Evolutionary conservation across 2,329 filamentous ascomycete species (phyloP).

Genomic region (Aspergillus luchuensis): DNA sequence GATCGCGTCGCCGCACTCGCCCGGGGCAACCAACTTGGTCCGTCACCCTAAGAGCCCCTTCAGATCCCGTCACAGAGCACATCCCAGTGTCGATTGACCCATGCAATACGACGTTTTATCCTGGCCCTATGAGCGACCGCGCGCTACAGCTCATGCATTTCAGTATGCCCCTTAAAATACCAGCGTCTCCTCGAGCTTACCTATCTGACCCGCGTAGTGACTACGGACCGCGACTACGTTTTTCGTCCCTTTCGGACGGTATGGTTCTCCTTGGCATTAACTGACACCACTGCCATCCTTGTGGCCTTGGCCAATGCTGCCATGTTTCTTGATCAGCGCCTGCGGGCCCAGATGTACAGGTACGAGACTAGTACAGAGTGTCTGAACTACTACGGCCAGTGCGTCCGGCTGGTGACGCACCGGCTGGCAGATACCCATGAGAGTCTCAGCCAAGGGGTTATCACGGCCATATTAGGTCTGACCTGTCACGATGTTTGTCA

Average conservation of each 20-base stretch:
- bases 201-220: not conserved
- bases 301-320: conserved; percentile 29
- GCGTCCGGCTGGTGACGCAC: conserved; percentile 22
- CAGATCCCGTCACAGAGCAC: not conserved
- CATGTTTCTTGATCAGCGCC: conserved; percentile 27
- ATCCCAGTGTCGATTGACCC: conserved; percentile 1
- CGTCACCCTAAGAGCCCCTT: not conserved
- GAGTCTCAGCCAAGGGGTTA: conserved; percentile 15
- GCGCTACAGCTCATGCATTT: conserved; percentile 7
- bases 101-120: conserved; percentile 1
- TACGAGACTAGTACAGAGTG: conserved; percentile 26
- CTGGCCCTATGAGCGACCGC: not conserved
- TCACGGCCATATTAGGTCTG: conserved; percentile 2
- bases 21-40: not conserved
- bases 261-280: conserved; percentile 30
- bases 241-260: conserved; percentile 30
- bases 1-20: conserved; percentile 3
- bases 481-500: conserved; percentile 2
- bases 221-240: conserved; percentile 18
- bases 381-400: conserved; percentile 24
- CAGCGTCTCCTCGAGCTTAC: too few species aligned
- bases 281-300: conserved; percentile 25
- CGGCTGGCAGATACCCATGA: conserved; percentile 21
- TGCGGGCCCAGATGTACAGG: conserved; percentile 16
- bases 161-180: not conserved